A percentile compares a stretch with the other conserved stretches of the same genome.
Evolutionary conservation across 2,329 filamentous ascomycete species (phyloP).

Genomic region (Fusarium incarnatum): DNA sequence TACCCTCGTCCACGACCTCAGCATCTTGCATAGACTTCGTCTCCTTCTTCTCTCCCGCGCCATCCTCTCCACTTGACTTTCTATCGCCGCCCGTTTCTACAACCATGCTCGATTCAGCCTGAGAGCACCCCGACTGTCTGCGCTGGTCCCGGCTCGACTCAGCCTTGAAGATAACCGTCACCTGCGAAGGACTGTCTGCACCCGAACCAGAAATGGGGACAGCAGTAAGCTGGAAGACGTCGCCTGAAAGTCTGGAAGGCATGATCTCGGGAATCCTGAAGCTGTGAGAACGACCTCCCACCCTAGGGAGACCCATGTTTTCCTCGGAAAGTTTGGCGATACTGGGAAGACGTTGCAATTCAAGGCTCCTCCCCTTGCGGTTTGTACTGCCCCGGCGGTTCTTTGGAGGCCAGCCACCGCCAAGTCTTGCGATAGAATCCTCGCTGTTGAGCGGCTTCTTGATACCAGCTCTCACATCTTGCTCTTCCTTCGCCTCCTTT

Average conservation of each 20-base stretch:
- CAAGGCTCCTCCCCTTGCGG: not conserved
- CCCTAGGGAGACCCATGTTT: not conserved
- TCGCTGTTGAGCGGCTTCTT: not conserved
- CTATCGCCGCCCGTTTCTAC: not conserved
- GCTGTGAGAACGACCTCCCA: not conserved
- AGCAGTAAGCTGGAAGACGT: not conserved
- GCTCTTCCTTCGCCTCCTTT: not conserved
- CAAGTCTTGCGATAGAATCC: conserved; percentile 11
- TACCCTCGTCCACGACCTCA: not conserved
- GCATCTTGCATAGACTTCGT: not conserved
- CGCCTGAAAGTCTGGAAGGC: not conserved
- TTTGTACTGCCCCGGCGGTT: not conserved
- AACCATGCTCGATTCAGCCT: not conserved
- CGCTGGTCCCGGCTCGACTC: not conserved
- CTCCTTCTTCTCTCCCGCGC: too few species aligned
- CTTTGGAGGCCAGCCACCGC: not conserved
- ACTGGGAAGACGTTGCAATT: not conserved
- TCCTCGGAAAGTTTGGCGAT: not conserved
- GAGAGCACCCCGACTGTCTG: not conserved
- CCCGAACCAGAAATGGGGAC: not conserved
- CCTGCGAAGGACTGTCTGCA: not conserved
- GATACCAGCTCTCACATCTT: not conserved
- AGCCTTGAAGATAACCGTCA: not conserved
- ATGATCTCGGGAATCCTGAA: conserved; percentile 8
- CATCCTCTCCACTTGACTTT: not conserved